Conservation (phyloP, 768 basidiomycete species). For the Naganishia kalamii region DNA sequence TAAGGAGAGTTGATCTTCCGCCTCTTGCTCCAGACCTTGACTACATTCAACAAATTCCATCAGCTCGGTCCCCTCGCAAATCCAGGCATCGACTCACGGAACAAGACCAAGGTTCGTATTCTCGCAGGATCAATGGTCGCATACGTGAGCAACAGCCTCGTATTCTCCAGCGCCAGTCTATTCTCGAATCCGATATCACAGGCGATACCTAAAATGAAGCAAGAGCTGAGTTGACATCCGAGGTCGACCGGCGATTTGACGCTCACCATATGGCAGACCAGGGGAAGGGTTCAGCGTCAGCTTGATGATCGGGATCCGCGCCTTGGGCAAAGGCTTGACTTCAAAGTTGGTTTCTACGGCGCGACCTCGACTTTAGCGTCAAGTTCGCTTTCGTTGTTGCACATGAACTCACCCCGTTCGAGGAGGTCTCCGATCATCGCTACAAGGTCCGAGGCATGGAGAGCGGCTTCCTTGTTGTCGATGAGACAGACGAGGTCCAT, state of each 20-base stretch:
- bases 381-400: no score
- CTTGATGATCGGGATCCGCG: constrained; percentile 98
- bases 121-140: constrained; percentile 93
- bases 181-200: constrained; percentile 99
- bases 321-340: constrained; percentile 92
- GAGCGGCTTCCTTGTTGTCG: constrained; percentile 69
- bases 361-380: background rate
- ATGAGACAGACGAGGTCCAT: constrained; percentile 98
- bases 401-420: constrained; percentile 66
- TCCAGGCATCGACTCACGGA: constrained; percentile 62
- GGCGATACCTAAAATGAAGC: constrained; percentile 77
- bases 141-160: constrained; percentile 89
- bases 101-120: constrained; percentile 86
- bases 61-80: background rate
- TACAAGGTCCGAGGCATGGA: constrained; percentile 77
- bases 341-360: constrained; percentile 80
- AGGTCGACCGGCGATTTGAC: background rate
- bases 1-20: constrained; percentile 99
- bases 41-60: constrained; percentile 49
- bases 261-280: constrained; percentile 42
- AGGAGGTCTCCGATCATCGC: constrained; percentile 87
- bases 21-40: constrained; percentile 98
- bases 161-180: constrained; percentile 92
- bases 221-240: constrained; percentile 45
- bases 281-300: constrained; percentile 67